phyloP scores from a whole-genome alignment of 2,329 filamentous ascomycete species.

The Calonectria crousiana region DNA sequence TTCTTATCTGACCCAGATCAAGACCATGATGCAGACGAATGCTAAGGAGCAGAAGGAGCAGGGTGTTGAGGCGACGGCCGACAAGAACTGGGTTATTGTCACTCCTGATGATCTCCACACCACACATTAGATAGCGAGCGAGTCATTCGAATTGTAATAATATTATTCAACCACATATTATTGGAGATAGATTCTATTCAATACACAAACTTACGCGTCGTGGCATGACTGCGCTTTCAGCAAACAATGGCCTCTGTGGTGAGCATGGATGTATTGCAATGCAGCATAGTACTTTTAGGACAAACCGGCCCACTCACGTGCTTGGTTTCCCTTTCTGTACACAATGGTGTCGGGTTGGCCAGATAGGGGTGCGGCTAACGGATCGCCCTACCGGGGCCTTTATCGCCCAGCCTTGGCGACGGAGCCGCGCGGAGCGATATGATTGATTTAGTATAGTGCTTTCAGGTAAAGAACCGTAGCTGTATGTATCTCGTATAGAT shows the following conservation, averaged over 20 bases:
- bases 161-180: neutral
- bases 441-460: neutral
- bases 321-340: no score
- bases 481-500: neutral
- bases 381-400: neutral
- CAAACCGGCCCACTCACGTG: neutral
- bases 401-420: neutral
- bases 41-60: slow-evolving; percentile 50
- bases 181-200: neutral
- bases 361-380: neutral
- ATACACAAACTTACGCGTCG: neutral
- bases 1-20: slow-evolving; percentile 49
- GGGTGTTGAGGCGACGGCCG: slow-evolving; percentile 53
- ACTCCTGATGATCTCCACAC: slow-evolving; percentile 22
- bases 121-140: neutral
- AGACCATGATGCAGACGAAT: slow-evolving; percentile 52
- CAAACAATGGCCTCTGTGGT: neutral
- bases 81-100: slow-evolving; percentile 60
- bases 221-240: neutral
- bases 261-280: neutral
- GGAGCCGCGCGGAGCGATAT: neutral
- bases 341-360: no score
- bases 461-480: neutral
- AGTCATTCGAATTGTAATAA: neutral
- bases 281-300: neutral